These are phyloP conservation scores for Citrullus mucosospermus DNA, from an alignment of 306 rosid genomes.

Conservation along the genomic window DNA sequence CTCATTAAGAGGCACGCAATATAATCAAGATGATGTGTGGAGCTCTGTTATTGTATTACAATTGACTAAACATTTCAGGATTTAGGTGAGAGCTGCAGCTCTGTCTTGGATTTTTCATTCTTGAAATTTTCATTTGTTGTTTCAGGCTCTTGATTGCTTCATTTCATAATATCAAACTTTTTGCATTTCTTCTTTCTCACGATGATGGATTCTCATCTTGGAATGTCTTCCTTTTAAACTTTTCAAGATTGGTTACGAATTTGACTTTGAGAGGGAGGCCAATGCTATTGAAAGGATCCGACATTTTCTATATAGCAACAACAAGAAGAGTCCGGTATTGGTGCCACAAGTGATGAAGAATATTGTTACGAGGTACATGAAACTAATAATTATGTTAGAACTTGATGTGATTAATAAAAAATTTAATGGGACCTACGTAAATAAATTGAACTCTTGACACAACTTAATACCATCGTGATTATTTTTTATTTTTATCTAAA, in stretches of 20 bases:
- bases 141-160: slow-evolving; percentile 2
- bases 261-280: slow-evolving; percentile 89
- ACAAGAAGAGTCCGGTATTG: slow-evolving; percentile 66
- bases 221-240: slow-evolving; percentile 14
- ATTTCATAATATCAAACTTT: not conserved
- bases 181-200: not conserved
- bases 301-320: slow-evolving; percentile 45
- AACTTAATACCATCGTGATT: not conserved
- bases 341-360: slow-evolving; percentile 58
- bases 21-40: not conserved
- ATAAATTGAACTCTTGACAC: not conserved
- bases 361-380: slow-evolving; percentile 60
- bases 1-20: not conserved
- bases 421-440: not conserved
- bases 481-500: not conserved
- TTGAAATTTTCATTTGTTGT: not conserved
- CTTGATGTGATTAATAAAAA: not conserved
- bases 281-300: slow-evolving; percentile 65
- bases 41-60: not conserved
- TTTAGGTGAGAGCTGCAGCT: not conserved
- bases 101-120: not conserved
- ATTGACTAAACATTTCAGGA: not conserved
- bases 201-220: slow-evolving; percentile 10
- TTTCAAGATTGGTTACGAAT: slow-evolving; percentile 85
- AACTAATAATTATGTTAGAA: not conserved